Evolutionary conservation across 768 basidiomycete species (phyloP), one percentile per base, ranked within the genome.

Genomic region (Pleurotus tuber-regium): DNA sequence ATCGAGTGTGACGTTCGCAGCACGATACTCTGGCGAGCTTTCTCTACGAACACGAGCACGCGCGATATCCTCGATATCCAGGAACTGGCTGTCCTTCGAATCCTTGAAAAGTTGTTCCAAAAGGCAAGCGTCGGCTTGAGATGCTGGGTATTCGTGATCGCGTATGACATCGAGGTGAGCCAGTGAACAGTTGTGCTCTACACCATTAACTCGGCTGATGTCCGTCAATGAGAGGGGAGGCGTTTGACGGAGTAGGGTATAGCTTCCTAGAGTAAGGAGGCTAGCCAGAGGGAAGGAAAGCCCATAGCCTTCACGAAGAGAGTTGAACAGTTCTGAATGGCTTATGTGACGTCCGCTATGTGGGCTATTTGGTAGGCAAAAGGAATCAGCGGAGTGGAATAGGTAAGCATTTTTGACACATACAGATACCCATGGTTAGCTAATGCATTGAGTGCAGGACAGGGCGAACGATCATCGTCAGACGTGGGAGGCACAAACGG

Each of bases 401-500:
- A 1, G 0, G 3, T 0, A 19, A 0, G 12, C 21, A 33, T 25
- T 11, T 1, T 59, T 16, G 56, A 54, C n/a, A 35, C 10, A 29
- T 50, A 28, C 54, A 11, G 25, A 3, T 33, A 7, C 2, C 33
- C 78, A 31, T 80, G 78, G 54, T 80, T 80, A 1, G 79, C 77
- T 3, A 80, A 61, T 11, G 77, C 66, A 53, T 80, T 80, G 41
- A 80, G 59, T 0, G 75, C 79, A 0, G 79, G 79, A 53, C 78
- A 80, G 4, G 79, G 78, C 0, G 74, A 76, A 30, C 78, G 64
- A 48, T 61, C 57, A 46, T 76, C 76, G 24, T 43, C 54, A 11
- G 14, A 33, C 18, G 36, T 18, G 3, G 41, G 43, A 3, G 54
- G 36, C 10, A 40, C 23, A 26, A 39, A 50, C 6, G 49, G 30